Evolutionary conservation across 2,329 filamentous ascomycete genomes (phyloP), one percentile per base, ranked within the genome.

Genomic region (Lachnellula suecica): DNA sequence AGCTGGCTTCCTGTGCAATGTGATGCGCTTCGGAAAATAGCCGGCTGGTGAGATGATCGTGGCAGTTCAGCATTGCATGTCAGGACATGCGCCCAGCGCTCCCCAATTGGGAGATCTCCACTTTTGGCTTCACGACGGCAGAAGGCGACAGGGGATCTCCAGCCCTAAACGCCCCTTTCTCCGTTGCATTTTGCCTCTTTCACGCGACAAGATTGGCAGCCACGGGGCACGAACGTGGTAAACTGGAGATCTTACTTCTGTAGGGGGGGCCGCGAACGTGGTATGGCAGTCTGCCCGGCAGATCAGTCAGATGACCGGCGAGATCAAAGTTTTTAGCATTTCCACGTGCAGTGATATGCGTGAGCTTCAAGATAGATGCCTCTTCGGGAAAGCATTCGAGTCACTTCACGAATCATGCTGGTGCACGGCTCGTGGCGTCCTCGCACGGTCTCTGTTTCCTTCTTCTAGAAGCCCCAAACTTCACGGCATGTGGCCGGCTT

Each of bases 181-280:
- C 40, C 22, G 17, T 42, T 23, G 22, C 20, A 27, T 11, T 24
- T 11, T 20, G 11, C 6, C 40, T 11, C 13, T 20, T 42, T 42
- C 22, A 24, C 40, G 13, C 22, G 40, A 20, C 19, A 25, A 5
- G 22, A 7, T 25, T 11, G n/a, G 15, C 10, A 17, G 22, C 40
- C 40, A 42, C 22, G 40, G 40, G 40, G 40, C 22, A 27, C 25
- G 22, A 42, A 42, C 40, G 40, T 42, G 40, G 40, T 42, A 42
- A 27, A 42, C 22, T 11, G 19, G 40, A 23, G 40, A 42, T 42
- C 40, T 42, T 42, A 11, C 40, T 20, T 10, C 27, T 4, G 27
- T 31, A 42, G 40, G 4, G 17, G 34, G 22, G 40, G 20, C 2
- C 25, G 40, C 23, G 5, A 27, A 42, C 40, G 40, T 42, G 40